These are phyloP conservation scores for Filobasidium floriforme DNA, from an alignment of 768 basidiomycete genomes.

Conservation along the genomic window DNA sequence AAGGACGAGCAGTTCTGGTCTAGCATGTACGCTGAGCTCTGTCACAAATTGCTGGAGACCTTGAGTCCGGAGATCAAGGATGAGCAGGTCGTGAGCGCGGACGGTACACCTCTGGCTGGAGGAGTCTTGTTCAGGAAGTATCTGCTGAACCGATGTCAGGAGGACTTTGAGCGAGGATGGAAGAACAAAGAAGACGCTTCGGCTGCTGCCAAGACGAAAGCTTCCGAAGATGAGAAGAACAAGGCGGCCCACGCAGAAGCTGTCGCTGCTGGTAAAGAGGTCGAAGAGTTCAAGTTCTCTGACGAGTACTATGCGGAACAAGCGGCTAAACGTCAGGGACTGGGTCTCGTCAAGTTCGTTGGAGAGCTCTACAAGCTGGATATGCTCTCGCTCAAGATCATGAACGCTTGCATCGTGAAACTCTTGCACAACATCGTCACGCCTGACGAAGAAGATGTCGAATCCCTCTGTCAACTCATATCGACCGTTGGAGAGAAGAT, in stretches of 20 bases:
- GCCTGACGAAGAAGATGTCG: conserved; percentile 96
- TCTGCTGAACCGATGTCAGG: conserved; percentile 89
- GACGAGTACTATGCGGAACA: conserved; percentile 94
- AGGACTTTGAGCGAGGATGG: conserved; percentile 97
- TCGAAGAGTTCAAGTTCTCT: conserved; percentile 60
- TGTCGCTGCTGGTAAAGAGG: conserved; percentile 52
- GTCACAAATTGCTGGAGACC: conserved; percentile 90
- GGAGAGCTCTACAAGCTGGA: conserved; percentile 98
- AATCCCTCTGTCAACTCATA: conserved; percentile 86
- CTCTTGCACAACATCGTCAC: conserved; percentile 84
- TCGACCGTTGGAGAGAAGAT: conserved; percentile 77
- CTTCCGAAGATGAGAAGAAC: conserved; percentile 72
- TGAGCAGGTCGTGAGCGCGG: conserved; percentile 68
- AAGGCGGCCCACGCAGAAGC: conserved; percentile 51
- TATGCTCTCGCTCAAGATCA: conserved; percentile 95
- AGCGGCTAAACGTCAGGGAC: conserved; percentile 93
- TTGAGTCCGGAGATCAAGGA: conserved; percentile 82
- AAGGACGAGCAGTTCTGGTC: conserved; percentile 94
- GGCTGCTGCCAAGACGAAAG: conserved; percentile 75
- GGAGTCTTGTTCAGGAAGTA: conserved; percentile 95
- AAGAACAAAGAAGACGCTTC: conserved; percentile 76
- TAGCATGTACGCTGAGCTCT: conserved; percentile 93
- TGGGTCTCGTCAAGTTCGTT: conserved; percentile 95
- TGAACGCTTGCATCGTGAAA: conserved; percentile 97
- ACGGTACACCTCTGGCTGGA: conserved; percentile 83